Evolutionary conservation across 1,284 basidiomycete species (phyloP).

Genomic region (Microbotryum silenes-acaulis): DNA sequence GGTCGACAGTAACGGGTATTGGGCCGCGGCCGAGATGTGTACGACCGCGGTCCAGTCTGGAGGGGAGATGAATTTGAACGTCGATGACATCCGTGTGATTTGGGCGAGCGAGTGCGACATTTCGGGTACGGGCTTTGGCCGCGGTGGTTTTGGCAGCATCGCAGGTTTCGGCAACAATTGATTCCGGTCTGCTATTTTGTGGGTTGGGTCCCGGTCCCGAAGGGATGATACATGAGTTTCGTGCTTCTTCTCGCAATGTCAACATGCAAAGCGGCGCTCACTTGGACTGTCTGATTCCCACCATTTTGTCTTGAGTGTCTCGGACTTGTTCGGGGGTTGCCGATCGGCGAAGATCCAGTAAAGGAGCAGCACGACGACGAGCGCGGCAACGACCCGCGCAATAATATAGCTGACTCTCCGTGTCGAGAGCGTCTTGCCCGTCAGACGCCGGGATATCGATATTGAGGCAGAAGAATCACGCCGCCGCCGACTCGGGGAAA

Average conservation of each 20-base stretch:
- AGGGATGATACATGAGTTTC: neutral
- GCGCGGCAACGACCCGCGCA: too few relatives aligned
- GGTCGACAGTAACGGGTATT: constrained; percentile 8
- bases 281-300: constrained; percentile 22
- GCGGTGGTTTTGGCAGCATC: constrained; percentile 11
- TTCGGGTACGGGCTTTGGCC: constrained; percentile 10
- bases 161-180: constrained; percentile 17
- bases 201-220: neutral
- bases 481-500: too few relatives aligned
- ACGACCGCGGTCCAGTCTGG: constrained; percentile 21
- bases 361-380: too few relatives aligned
- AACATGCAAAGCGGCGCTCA: neutral
- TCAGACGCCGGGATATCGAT: too few relatives aligned
- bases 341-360: too few relatives aligned
- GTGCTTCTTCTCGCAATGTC: neutral
- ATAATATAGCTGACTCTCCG: too few relatives aligned
- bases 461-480: too few relatives aligned
- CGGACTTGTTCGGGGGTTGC: too few relatives aligned
- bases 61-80: constrained; percentile 3
- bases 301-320: constrained; percentile 18
- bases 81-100: constrained; percentile 18
- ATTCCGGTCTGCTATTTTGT: constrained; percentile 7
- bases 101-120: constrained; percentile 16
- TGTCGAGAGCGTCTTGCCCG: too few relatives aligned
- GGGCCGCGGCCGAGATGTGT: constrained; percentile 16